Conservation (phyloP, 2,329 filamentous ascomycete species). For the Talaromyces rugulosus region DNA sequence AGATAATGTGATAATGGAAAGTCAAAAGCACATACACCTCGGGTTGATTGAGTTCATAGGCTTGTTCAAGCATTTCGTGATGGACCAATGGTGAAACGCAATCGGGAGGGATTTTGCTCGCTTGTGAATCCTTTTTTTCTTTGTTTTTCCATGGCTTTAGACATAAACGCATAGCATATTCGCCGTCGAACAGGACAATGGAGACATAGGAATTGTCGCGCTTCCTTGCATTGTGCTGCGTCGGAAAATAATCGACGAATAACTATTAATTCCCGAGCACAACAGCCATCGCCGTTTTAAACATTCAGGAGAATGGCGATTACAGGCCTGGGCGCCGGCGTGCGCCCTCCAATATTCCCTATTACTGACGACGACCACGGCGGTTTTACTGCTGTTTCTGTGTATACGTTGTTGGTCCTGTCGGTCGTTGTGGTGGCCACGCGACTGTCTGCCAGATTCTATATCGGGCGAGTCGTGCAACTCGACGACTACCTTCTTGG, state of each 20-base stretch:
- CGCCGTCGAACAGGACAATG: not conserved
- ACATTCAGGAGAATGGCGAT: not conserved
- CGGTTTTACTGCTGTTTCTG: conserved; percentile 18
- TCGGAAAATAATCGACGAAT: not conserved
- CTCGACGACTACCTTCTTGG: conserved; percentile 18
- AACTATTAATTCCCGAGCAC: no score
- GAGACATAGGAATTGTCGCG: not conserved
- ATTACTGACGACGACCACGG: conserved; percentile 20
- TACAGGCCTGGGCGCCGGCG: conserved; percentile 12
- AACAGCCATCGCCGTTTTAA: no score
- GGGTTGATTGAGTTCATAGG: not conserved
- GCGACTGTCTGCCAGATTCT: conserved; percentile 19
- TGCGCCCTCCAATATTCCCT: conserved; percentile 18
- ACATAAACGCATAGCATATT: not conserved
- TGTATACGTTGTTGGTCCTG: conserved; percentile 18
- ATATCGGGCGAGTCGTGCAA: conserved; percentile 18
- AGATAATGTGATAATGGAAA: not conserved
- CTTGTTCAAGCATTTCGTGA: not conserved
- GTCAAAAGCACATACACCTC: not conserved
- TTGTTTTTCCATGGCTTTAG: not conserved
- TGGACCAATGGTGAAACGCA: not conserved
- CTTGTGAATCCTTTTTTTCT: not conserved
- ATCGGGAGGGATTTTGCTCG: not conserved
- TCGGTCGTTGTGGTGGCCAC: conserved; percentile 15
- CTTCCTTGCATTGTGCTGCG: not conserved